Conservation (phyloP, 192 early-diverging fungal species). For the Podila horticola region DNA sequence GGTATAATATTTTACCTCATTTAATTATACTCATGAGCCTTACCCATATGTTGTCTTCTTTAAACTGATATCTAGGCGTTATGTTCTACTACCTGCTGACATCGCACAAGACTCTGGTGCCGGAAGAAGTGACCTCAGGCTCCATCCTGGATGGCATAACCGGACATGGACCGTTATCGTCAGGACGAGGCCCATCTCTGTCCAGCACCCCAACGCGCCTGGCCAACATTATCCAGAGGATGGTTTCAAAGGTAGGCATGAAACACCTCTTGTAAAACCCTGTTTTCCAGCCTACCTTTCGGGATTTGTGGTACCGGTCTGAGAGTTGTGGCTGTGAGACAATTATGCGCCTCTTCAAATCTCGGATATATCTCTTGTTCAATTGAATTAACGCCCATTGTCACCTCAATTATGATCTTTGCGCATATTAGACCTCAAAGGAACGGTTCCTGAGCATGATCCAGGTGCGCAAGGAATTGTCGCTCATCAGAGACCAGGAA, state of each 20-base stretch:
- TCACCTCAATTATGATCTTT: background rate
- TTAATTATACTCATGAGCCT: background rate
- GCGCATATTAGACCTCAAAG: slow-evolving; percentile 17
- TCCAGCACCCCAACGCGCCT: slow-evolving; percentile 15
- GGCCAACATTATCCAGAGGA: slow-evolving; percentile 36
- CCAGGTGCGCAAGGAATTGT: slow-evolving; percentile 38
- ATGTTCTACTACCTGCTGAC: slow-evolving; percentile 45
- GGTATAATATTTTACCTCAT: background rate
- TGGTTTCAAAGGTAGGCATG: slow-evolving; percentile 36
- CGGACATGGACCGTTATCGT: background rate
- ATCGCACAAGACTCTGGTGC: slow-evolving; percentile 15
- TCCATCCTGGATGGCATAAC: slow-evolving; percentile 15
- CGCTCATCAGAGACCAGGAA: slow-evolving; percentile 31
- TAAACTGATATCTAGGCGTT: slow-evolving; percentile 11
- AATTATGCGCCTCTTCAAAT: too few relatives aligned
- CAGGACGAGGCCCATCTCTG: slow-evolving; percentile 2
- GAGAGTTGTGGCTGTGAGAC: too few relatives aligned
- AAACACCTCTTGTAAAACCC: background rate
- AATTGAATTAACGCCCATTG: background rate
- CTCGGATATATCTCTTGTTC: background rate
- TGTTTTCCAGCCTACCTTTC: too few relatives aligned
- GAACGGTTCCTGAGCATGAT: slow-evolving; percentile 44
- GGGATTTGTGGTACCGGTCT: too few relatives aligned
- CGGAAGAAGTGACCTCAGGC: slow-evolving; percentile 14
- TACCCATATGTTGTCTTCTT: too few relatives aligned